Base-by-base conservation (phyloP, 2,329 filamentous ascomycete species). In the Colletotrichum destructivum region DNA sequence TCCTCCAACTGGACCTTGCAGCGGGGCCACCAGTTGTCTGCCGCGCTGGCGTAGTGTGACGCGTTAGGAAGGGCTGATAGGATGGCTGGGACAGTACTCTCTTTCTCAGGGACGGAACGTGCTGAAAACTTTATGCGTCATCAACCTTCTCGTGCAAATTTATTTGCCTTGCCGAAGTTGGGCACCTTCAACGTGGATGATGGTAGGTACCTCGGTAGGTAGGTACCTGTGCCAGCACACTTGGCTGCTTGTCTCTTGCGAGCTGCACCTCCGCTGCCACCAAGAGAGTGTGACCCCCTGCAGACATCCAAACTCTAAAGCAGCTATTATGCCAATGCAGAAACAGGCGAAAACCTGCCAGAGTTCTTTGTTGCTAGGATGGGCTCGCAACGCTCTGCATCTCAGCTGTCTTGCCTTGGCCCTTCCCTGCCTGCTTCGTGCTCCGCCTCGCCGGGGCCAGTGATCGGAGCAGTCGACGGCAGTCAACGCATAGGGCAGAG, bases 291-390 rank as follows among this genome's bases (percentile, higher is more conserved):
- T 54, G 52, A 52, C 54, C 52, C 54, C 54, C 51, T 63, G 61
- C 61, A 64, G 65, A 55, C 40, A 62, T 12, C 18, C 31, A 61
- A 72, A 72, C 69, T 64, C 59, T 69, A 72, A 72, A 72, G 59
- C 65, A 44, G 65, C 60, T 49, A 54, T 69, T 55, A 69, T 67
- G 69, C 47, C 54, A 38, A 46, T 69, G 69, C 62, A 55, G 35
- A 65, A 40, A 31, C 54, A 18, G 12, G 15, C 61, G 35, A 7
- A 51, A 49, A 31, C 55, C 55, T 31, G 18, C 26, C 46, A 21
- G 15, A 9, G 9, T 38, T 38, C 35, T 2, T 8, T 8, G n/a
- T 26, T 60, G 26, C 31, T 16, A 51, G 59, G 59, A 69, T 64
- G 42, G 44, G 23, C 46, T 60, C 40, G 21, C 35, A 57, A 55